These are phyloP conservation scores for Pelargonium citronellum DNA, from an alignment of 441 rosid genomes.

Conservation along the genomic window DNA sequence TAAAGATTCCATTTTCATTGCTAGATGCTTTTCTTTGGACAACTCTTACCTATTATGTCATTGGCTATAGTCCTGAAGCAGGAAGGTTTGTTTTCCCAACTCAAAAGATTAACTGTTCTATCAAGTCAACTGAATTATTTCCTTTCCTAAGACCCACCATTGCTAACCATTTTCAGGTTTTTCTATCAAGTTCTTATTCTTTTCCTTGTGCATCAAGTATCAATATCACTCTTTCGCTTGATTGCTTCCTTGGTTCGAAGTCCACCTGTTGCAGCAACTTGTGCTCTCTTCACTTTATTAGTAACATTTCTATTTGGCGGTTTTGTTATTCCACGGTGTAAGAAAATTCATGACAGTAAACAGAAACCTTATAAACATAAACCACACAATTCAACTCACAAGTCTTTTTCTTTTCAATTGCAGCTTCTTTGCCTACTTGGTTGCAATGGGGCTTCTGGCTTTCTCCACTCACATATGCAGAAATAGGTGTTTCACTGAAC, in stretches of 20 bases:
- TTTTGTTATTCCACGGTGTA: conserved; percentile 61
- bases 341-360: background rate
- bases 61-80: conserved; percentile 58
- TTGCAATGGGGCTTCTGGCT: conserved; percentile 4
- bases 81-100: conserved; percentile 41
- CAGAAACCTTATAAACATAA: background rate
- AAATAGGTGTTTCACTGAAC: conserved; percentile 32
- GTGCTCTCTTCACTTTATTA: conserved; percentile 52
- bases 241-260: conserved; percentile 58
- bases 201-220: conserved; percentile 50
- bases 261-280: conserved; percentile 57
- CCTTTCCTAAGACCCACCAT: background rate
- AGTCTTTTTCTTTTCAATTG: background rate
- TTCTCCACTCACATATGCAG: conserved; percentile 5
- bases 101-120: background rate
- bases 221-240: conserved; percentile 54
- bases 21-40: conserved; percentile 62
- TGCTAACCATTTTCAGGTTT: conserved; percentile 38
- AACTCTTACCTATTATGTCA: conserved; percentile 58
- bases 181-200: conserved; percentile 57
- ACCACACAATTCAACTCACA: background rate
- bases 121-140: background rate
- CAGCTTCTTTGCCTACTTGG: conserved; percentile 1
- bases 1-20: conserved; percentile 58
- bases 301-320: conserved; percentile 54